Evolutionary conservation across 495 filamentous ascomycete species (phyloP).

Genomic region (Xylaria venustula): DNA sequence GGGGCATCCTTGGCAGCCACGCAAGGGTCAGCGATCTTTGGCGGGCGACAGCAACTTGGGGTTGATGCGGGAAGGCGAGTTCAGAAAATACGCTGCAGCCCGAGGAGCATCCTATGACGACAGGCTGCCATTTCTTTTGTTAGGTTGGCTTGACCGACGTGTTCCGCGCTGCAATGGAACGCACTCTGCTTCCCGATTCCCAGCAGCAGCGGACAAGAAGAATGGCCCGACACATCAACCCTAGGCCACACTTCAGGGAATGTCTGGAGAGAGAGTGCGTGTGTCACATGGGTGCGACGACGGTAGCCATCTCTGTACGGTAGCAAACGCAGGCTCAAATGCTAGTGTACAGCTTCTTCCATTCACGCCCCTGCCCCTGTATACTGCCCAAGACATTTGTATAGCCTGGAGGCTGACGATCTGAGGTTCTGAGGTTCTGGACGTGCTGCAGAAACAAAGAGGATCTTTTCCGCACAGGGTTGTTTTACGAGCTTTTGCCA

Average conservation of each 20-base stretch:
- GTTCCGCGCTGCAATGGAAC: conserved; percentile 10
- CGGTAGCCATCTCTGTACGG: not conserved
- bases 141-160: not conserved
- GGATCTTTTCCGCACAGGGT: not conserved
- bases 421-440: conserved; percentile 13
- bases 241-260: not conserved
- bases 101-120: conserved; percentile 6
- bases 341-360: conserved; percentile 2
- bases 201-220: conserved; percentile 9
- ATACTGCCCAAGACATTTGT: no score
- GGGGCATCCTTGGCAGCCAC: not conserved
- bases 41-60: not conserved
- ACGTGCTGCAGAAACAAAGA: not conserved
- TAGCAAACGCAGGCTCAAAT: conserved; percentile 5
- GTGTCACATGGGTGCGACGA: conserved; percentile 1
- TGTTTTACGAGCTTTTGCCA: not conserved
- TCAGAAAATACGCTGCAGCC: not conserved
- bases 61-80: conserved; percentile 12
- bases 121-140: conserved; percentile 1
- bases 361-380: not conserved
- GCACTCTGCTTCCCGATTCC: not conserved
- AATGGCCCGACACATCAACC: conserved; percentile 10
- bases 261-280: not conserved
- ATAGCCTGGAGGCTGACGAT: no score
- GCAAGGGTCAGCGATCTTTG: conserved; percentile 1